Evolutionary conservation across 345 rosid genomes (phyloP).

Genomic region (Passiflora organensis): DNA sequence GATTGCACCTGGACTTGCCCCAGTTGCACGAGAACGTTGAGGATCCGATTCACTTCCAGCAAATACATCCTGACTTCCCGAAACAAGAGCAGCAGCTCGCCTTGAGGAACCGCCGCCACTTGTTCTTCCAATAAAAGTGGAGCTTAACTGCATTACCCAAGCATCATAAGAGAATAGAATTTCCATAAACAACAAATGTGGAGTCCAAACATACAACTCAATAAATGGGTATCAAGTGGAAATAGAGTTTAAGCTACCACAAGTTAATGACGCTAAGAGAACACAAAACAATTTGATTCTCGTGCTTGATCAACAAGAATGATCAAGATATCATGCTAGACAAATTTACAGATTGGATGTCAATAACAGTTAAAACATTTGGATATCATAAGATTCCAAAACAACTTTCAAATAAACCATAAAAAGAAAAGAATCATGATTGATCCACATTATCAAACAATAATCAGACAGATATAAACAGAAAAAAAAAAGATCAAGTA

Average conservation of each 20-base stretch:
- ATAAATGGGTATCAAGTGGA: neutral
- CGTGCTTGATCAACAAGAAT: neutral
- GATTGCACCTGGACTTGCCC: conserved; percentile 45
- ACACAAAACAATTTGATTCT: neutral
- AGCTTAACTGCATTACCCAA: conserved; percentile 43
- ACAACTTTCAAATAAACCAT: no score
- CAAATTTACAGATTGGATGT: no score
- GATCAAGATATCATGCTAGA: neutral
- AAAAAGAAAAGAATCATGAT: no score
- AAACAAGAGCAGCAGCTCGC: conserved; percentile 46
- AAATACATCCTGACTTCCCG: conserved; percentile 55
- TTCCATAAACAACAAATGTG: no score
- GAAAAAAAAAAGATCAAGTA: neutral
- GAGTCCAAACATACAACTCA: no score
- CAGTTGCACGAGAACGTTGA: conserved; percentile 43
- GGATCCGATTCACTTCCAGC: conserved; percentile 54
- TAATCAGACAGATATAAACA: neutral
- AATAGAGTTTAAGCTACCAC: neutral
- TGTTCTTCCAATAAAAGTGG: conserved; percentile 51
- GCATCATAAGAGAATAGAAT: no score
- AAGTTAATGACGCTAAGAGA: neutral
- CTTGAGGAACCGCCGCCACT: conserved; percentile 47
- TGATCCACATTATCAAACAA: neutral
- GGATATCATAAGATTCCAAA: no score
- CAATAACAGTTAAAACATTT: no score